Evolutionary conservation across 2,329 filamentous ascomycete genomes (phyloP).

Genomic region (Aspergillus floridensis): DNA sequence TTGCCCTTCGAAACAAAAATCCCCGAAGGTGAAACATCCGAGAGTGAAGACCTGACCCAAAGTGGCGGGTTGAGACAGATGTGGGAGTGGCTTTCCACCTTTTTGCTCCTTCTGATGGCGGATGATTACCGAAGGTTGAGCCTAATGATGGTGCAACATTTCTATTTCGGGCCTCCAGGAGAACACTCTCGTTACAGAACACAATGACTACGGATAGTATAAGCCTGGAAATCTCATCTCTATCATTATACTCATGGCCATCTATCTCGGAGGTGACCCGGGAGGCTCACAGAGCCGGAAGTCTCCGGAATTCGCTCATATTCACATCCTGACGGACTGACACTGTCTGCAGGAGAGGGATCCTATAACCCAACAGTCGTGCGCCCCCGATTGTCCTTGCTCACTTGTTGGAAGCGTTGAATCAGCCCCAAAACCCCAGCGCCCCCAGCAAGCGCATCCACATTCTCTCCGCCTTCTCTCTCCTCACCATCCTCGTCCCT

Average conservation of each 20-base stretch:
- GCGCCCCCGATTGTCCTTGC: constrained; percentile 38
- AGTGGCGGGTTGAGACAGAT: background rate
- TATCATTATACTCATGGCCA: background rate
- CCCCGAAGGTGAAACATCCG: background rate
- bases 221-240: background rate
- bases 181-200: background rate
- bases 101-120: background rate
- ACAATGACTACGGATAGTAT: background rate
- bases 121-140: background rate
- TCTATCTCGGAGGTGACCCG: background rate
- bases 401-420: constrained; percentile 64
- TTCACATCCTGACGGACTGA: background rate
- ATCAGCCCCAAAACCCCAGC: constrained; percentile 64
- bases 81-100: background rate
- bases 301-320: background rate
- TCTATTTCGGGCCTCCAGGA: background rate
- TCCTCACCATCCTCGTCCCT: constrained; percentile 40
- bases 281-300: background rate
- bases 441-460: constrained; percentile 47
- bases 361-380: constrained; percentile 35
- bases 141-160: background rate
- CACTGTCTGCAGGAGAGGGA: background rate
- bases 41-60: background rate
- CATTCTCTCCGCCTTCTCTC: constrained; percentile 49
- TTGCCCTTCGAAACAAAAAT: background rate